Percentiles rank a stretch among this genome's conserved stretches.
phyloP scores from a whole-genome alignment of 2,329 filamentous ascomycete genomes.

The Zalaria sp. region DNA sequence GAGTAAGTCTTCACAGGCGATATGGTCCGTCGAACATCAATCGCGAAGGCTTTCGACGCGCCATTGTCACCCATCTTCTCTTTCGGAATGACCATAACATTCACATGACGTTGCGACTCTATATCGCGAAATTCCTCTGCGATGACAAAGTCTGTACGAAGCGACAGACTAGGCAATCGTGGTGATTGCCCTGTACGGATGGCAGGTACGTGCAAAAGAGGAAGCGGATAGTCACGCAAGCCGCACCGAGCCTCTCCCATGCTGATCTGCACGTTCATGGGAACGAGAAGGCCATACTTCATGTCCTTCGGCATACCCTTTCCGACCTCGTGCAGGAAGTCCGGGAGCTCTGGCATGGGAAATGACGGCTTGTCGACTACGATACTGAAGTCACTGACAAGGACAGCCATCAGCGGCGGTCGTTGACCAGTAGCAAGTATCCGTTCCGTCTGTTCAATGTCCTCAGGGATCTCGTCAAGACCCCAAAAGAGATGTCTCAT shows the following conservation, averaged over 20 bases:
- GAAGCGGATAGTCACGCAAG: conserved; percentile 84
- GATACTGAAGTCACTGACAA: conserved; percentile 75
- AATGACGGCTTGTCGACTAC: conserved; percentile 88
- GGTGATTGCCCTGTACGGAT: conserved; percentile 68
- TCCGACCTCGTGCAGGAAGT: conserved; percentile 78
- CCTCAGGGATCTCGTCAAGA: conserved; percentile 64
- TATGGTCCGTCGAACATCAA: conserved; percentile 81
- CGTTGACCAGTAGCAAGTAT: conserved; percentile 76
- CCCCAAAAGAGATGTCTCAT: conserved; percentile 72
- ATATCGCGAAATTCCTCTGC: conserved; percentile 80
- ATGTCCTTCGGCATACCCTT: conserved; percentile 92
- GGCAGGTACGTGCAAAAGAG: conserved; percentile 76
- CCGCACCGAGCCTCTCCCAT: conserved; percentile 84
- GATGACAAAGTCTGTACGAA: conserved; percentile 86
- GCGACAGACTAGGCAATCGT: conserved; percentile 63
- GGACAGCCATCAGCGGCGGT: conserved; percentile 65
- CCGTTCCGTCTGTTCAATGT: conserved; percentile 67
- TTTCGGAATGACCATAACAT: conserved; percentile 72
- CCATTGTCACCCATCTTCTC: conserved; percentile 40
- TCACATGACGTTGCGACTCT: conserved; percentile 66
- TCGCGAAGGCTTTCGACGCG: conserved; percentile 54
- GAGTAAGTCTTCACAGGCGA: conserved; percentile 95
- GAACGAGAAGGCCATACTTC: conserved; percentile 77
- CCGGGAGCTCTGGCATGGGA: conserved; percentile 62
- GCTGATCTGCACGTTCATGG: conserved; percentile 76